These are phyloP conservation scores for Skeletonema grethae DNA, from an alignment of 108 stramenopile genomes.

Conservation along the genomic window DNA sequence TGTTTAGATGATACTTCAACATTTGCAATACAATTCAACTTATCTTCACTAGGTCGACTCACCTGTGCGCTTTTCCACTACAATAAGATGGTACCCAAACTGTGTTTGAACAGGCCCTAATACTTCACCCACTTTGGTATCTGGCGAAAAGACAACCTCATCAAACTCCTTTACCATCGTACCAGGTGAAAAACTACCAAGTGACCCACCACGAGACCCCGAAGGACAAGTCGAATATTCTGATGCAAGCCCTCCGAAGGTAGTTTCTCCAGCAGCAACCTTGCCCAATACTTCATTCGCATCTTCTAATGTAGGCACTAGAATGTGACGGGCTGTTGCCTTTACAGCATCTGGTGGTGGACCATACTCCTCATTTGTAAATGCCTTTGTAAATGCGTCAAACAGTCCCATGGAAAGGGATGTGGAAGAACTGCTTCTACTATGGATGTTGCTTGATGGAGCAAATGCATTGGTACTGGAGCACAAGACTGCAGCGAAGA, in stretches of 20 bases:
- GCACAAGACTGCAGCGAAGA: background rate
- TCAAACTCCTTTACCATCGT: constrained; percentile 85
- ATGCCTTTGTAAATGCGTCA: constrained; percentile 59
- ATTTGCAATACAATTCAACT: no score
- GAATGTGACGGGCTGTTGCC: constrained; percentile 81
- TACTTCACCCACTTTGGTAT: constrained; percentile 56
- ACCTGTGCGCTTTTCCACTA: constrained; percentile 80
- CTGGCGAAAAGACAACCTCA: constrained; percentile 69
- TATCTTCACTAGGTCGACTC: constrained; percentile 35
- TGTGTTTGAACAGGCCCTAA: constrained; percentile 66
- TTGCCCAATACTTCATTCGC: constrained; percentile 55
- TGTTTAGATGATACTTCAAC: no score
- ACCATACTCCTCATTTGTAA: constrained; percentile 64
- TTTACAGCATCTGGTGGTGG: constrained; percentile 74
- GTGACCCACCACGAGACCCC: constrained; percentile 57
- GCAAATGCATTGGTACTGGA: constrained; percentile 7
- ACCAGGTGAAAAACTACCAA: constrained; percentile 77
- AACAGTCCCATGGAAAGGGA: constrained; percentile 62
- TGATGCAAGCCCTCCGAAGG: constrained; percentile 54
- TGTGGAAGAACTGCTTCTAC: background rate
- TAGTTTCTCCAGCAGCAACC: constrained; percentile 49
- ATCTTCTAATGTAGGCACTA: constrained; percentile 61
- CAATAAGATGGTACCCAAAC: constrained; percentile 81
- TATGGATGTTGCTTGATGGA: constrained; percentile 2
- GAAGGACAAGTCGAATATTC: constrained; percentile 78